A percentile compares a stretch with the other conserved stretches of the same genome.
Evolutionary conservation across 1,284 basidiomycete species (phyloP).

Genomic region (Pisolithus thermaeus): DNA sequence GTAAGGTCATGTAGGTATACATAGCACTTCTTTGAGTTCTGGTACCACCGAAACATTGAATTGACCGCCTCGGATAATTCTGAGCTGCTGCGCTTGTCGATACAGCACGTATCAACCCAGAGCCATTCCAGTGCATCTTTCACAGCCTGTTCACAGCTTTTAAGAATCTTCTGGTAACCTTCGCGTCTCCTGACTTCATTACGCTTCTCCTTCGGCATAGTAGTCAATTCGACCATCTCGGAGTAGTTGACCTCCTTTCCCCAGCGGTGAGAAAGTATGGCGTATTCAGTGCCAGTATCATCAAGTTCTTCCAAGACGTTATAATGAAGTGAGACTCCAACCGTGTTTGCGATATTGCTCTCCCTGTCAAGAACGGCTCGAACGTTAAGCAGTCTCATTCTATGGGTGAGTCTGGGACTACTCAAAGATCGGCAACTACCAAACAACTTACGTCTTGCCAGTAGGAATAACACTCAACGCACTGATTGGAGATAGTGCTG

Average conservation of each 20-base stretch:
- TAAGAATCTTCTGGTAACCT: slow-evolving; percentile 5
- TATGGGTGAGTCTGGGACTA: too few relatives aligned
- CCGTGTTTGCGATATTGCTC: too few relatives aligned
- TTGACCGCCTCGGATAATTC: slow-evolving; percentile 11
- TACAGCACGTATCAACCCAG: slow-evolving; percentile 12
- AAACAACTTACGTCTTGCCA: too few relatives aligned
- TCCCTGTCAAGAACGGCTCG: too few relatives aligned
- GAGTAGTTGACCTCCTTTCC: background rate
- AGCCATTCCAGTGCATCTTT: slow-evolving; percentile 2
- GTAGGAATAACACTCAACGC: too few relatives aligned
- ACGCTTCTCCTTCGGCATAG: background rate
- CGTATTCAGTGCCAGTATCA: background rate
- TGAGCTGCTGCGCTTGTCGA: slow-evolving; percentile 9
- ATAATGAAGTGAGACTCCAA: too few relatives aligned
- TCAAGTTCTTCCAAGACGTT: background rate
- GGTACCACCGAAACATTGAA: slow-evolving; percentile 10
- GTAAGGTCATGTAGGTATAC: slow-evolving; percentile 7
- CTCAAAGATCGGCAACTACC: too few relatives aligned
- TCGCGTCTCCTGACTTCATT: background rate
- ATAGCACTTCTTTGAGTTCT: slow-evolving; percentile 5
- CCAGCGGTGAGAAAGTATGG: background rate
- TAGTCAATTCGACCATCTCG: background rate
- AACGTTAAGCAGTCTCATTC: too few relatives aligned
- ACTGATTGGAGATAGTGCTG: too few relatives aligned
- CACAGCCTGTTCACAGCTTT: background rate